Base-by-base conservation (phyloP, 1,284 basidiomycete species). In the Stygiomarasmius scandens region DNA sequence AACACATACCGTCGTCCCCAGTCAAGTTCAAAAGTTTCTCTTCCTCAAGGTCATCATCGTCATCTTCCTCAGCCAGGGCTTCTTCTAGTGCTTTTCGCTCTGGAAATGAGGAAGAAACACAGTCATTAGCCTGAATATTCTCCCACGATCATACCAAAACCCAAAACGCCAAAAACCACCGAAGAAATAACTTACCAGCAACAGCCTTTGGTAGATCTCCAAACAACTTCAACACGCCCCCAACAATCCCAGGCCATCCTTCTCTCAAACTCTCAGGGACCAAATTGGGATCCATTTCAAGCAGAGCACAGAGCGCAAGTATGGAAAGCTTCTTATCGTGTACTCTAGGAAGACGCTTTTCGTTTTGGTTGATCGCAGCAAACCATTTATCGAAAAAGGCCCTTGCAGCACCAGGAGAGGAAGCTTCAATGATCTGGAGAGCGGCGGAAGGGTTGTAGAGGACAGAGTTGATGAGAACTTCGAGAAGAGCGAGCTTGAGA, bases 281-380 rank as follows among this genome's bases (percentile, higher is more conserved):
- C 27, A 70, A 67, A 14, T 71, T 69, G 1, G 83, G 79, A 19
- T 86, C 77, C 70, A 92, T 74, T 70, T 92, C 89, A 67, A 95
- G 76, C 57, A 93, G 70, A 41, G 85, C 84, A 62, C 86, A 91
- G 59, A 96, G 74, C 9, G 93, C 85, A 58, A 92, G 71, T 52
- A 95, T 83, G 60, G 84, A 85, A 56, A 96, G 77, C 72, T 92
- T 95, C 82, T 94, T 94, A 72, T 96, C 93, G 70, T 96, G 93
- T 38, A 96, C 92, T n/a, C 93, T 83, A 2, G 90, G 90, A 46
- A 95, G 79, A 50, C 69, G 70, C 34, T 80, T 82, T 27, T 78
- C 78, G 49, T 76, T 74, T 5, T 32, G 5, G 56, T 83, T 85
- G 69, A 94, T 89, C 14, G 84, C 82, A 8, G 73, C 81, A 65